A percentile compares a stretch with the other conserved stretches of the same genome.
phyloP scores from a whole-genome alignment of 208 protist species.

The Wallacemonas sp. region DNA sequence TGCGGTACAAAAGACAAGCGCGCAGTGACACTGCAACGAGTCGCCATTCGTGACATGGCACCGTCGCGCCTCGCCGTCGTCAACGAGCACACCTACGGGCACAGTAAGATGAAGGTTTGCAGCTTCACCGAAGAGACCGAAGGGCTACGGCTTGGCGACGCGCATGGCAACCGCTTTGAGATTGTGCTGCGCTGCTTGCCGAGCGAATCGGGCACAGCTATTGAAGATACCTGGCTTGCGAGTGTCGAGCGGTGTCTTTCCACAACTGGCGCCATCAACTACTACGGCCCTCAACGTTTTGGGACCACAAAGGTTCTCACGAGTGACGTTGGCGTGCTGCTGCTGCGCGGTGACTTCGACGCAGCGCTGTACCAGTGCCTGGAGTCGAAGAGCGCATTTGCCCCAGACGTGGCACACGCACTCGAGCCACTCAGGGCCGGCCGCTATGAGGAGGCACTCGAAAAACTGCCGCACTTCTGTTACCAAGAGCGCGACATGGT shows the following conservation, averaged over 20 bases:
- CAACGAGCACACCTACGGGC: constrained; percentile 60
- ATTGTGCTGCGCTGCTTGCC: constrained; percentile 71
- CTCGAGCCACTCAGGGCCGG: constrained; percentile 25
- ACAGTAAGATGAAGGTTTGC: constrained; percentile 73
- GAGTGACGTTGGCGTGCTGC: constrained; percentile 80
- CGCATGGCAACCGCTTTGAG: constrained; percentile 91
- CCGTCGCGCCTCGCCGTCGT: constrained; percentile 53
- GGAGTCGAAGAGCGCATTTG: constrained; percentile 52
- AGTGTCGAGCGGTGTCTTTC: constrained; percentile 24
- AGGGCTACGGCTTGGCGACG: constrained; percentile 84
- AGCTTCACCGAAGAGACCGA: constrained; percentile 55
- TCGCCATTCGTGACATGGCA: constrained; percentile 69
- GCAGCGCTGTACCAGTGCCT: constrained; percentile 74
- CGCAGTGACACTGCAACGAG: constrained; percentile 91
- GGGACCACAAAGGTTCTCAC: constrained; percentile 91
- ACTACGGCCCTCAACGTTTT: constrained; percentile 95
- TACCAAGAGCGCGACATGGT: constrained; percentile 85
- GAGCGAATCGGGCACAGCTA: too few relatives aligned
- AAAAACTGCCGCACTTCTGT: constrained; percentile 68
- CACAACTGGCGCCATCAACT: constrained; percentile 92
- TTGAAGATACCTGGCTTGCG: constrained; percentile 12
- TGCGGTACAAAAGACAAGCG: constrained; percentile 96
- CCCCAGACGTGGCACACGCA: constrained; percentile 40
- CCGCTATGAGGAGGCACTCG: constrained; percentile 47
- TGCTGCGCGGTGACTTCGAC: constrained; percentile 77